These are phyloP conservation scores for Vitis hybrid DNA, from an alignment of 177 flowering plant genomes.

Conservation along the genomic window DNA sequence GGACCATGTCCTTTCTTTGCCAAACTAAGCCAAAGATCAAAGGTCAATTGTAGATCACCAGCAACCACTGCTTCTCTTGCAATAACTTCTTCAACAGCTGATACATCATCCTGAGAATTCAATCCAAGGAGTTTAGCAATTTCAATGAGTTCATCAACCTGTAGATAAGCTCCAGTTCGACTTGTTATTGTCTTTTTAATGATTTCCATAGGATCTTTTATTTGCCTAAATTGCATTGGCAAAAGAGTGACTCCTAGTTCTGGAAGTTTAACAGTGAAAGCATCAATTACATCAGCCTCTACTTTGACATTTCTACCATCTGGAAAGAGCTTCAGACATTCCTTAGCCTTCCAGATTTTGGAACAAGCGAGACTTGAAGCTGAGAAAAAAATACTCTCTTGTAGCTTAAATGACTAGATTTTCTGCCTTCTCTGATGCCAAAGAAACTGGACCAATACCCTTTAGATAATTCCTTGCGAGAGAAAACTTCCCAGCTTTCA, in stretches of 20 bases:
- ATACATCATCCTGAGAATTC: slow-evolving; percentile 68
- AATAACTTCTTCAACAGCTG: slow-evolving; percentile 88
- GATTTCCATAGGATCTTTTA: slow-evolving; percentile 91
- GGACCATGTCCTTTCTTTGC: slow-evolving; percentile 87
- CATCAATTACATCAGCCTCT: slow-evolving; percentile 86
- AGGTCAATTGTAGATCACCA: slow-evolving; percentile 91
- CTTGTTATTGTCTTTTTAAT: slow-evolving; percentile 78
- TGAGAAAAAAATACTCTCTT: slow-evolving; percentile 90
- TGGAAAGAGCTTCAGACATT: slow-evolving; percentile 82
- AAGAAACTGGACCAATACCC: slow-evolving; percentile 67
- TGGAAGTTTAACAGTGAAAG: slow-evolving; percentile 83
- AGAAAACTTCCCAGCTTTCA: slow-evolving; percentile 95
- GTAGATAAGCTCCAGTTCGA: slow-evolving; percentile 85
- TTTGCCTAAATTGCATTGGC: slow-evolving; percentile 89
- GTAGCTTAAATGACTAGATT: slow-evolving; percentile 93
- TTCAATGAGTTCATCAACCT: slow-evolving; percentile 85
- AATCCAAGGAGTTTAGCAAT: slow-evolving; percentile 93
- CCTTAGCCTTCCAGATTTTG: slow-evolving; percentile 97
- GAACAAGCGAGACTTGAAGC: slow-evolving; percentile 85
- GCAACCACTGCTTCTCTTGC: slow-evolving; percentile 98
- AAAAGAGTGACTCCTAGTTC: slow-evolving; percentile 88
- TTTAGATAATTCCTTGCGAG: slow-evolving; percentile 90
- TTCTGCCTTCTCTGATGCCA: slow-evolving; percentile 85
- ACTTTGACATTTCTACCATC: slow-evolving; percentile 69
- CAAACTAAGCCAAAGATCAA: slow-evolving; percentile 86